A percentile compares a stretch with the other conserved stretches of the same genome.
phyloP scores from a whole-genome alignment of 345 rosid genomes.

The Citrus mangshanensis region DNA sequence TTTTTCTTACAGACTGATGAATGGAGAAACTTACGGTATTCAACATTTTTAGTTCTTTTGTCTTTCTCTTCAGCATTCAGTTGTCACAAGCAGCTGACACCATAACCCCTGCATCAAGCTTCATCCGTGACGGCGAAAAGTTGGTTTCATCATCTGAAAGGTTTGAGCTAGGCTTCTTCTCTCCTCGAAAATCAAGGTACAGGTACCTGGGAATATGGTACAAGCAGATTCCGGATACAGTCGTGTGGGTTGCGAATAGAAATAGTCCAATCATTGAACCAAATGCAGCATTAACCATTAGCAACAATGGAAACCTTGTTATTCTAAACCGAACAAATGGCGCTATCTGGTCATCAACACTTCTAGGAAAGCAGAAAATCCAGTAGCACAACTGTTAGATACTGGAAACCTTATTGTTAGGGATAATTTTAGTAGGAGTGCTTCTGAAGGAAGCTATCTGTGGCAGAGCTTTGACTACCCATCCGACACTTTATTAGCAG shows the following conservation, averaged over 20 bases:
- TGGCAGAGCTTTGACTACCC: slow-evolving; percentile 49
- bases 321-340: slow-evolving; percentile 16
- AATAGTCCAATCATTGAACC: slow-evolving; percentile 21
- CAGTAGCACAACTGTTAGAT: slow-evolving; percentile 34
- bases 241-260: slow-evolving; percentile 50
- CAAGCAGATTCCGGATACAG: slow-evolving; percentile 20
- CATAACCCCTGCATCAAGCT: neutral
- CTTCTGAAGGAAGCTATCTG: neutral
- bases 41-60: neutral
- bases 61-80: too few relatives aligned
- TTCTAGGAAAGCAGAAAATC: slow-evolving; percentile 10
- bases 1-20: too few relatives aligned
- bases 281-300: slow-evolving; percentile 21
- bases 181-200: neutral
- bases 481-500: slow-evolving; percentile 11
- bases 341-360: slow-evolving; percentile 29
- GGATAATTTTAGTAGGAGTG: neutral
- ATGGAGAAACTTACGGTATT: neutral
- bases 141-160: neutral
- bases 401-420: slow-evolving; percentile 46
- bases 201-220: slow-evolving; percentile 50
- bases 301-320: slow-evolving; percentile 22
- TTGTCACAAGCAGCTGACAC: neutral
- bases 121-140: neutral
- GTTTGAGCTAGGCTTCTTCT: too few relatives aligned